Evolutionary conservation across 2,329 filamentous ascomycete species (phyloP).

Genomic region (Daldinia sp.): DNA sequence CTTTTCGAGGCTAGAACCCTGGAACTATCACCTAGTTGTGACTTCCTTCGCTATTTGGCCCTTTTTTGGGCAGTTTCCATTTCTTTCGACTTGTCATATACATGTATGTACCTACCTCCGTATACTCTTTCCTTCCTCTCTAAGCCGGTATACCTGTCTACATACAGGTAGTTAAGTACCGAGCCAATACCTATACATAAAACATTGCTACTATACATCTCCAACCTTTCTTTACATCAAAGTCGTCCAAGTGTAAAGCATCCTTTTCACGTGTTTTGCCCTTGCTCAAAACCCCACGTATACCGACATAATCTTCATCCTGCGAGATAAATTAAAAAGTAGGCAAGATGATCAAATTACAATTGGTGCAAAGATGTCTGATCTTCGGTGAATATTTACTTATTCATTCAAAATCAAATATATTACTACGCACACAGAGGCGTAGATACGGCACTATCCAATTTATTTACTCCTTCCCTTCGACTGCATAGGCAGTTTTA

Average conservation of each 20-base stretch:
- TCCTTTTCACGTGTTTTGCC: not conserved
- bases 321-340: constrained; percentile 25
- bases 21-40: not conserved
- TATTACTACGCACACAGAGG: not conserved
- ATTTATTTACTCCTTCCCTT: not conserved
- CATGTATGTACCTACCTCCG: not conserved
- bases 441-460: not conserved
- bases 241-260: not conserved
- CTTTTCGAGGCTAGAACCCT: not conserved
- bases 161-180: too few species aligned
- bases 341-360: constrained; percentile 12
- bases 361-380: constrained; percentile 2
- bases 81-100: constrained; percentile 9
- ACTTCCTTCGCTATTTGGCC: constrained; percentile 18
- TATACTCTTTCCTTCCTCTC: constrained; percentile 25
- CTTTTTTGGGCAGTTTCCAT: constrained; percentile 21
- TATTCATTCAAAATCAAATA: too few species aligned
- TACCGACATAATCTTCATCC: constrained; percentile 12
- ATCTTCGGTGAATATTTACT: not conserved
- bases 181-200: constrained; percentile 10
- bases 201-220: constrained; percentile 20
- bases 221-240: constrained; percentile 8
- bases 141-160: constrained; percentile 4
- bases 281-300: not conserved
- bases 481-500: not conserved